Percentiles rank a stretch among this genome's conserved stretches.
Conservation (phyloP, 176 grass and related monocot genomes). For the Avena sativa region DNA sequence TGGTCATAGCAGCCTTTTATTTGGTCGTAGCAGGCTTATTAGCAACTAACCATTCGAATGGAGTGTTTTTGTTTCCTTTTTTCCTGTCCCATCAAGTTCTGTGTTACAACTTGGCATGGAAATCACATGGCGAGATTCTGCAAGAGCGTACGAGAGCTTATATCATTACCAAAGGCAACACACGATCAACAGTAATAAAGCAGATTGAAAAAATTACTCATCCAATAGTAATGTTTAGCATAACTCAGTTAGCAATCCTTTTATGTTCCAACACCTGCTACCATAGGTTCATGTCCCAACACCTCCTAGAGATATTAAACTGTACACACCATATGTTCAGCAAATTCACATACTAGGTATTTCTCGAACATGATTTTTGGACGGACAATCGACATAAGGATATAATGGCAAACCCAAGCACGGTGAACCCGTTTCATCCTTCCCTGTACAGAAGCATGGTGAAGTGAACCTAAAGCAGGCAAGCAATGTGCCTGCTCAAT, state of each 20-base stretch:
- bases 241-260: too few species aligned
- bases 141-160: not conserved
- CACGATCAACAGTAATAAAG: not conserved
- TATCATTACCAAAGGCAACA: slow-evolving; percentile 8
- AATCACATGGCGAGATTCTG: slow-evolving; percentile 11
- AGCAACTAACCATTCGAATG: slow-evolving; percentile 20
- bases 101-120: not conserved
- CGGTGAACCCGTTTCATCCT: not conserved
- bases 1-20: not conserved
- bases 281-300: not conserved
- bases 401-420: slow-evolving; percentile 14
- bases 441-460: too few species aligned
- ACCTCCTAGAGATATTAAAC: slow-evolving; percentile 12
- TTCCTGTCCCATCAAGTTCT: not conserved
- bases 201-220: not conserved
- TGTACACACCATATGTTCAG: not conserved
- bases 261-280: not conserved
- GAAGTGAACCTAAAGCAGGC: not conserved
- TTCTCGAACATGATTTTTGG: not conserved
- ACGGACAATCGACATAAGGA: not conserved
- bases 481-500: not conserved
- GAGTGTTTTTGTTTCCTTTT: not conserved
- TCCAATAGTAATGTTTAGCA: too few species aligned
- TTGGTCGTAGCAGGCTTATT: too few species aligned
- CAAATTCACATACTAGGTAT: not conserved